Percentiles rank a stretch among this genome's conserved stretches.
These are phyloP conservation scores for Cystobasidium pallidum DNA, from an alignment of 1,284 basidiomycete species.

Conservation along the genomic window DNA sequence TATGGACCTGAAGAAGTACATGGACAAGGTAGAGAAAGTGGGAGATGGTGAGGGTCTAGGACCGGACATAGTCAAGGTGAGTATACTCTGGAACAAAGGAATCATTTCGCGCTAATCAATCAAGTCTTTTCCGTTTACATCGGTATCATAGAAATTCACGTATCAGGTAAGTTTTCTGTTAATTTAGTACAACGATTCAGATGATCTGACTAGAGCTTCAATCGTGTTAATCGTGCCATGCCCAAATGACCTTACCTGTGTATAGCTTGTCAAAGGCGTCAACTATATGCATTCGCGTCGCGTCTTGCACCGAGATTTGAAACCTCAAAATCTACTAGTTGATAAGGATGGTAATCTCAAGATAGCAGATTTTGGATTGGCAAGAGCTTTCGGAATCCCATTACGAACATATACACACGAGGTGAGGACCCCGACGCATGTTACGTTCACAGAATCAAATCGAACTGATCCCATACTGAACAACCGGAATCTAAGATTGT, in stretches of 20 bases:
- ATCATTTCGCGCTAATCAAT: background rate
- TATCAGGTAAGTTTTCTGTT: constrained; percentile 20
- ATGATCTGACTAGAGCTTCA: background rate
- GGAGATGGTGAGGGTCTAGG: constrained; percentile 63
- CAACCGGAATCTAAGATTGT: constrained; percentile 84
- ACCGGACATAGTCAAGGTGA: constrained; percentile 63
- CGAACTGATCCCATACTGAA: constrained; percentile 18
- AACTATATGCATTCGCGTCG: constrained; percentile 95
- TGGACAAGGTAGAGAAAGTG: constrained; percentile 65
- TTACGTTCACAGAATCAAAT: background rate
- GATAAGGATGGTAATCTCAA: constrained; percentile 88
- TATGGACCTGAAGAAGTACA: constrained; percentile 93
- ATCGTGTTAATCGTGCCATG: too few relatives aligned
- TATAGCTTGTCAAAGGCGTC: constrained; percentile 79
- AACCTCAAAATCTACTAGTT: constrained; percentile 96
- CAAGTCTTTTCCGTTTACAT: background rate
- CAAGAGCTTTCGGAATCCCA: constrained; percentile 95
- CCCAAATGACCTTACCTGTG: too few relatives aligned
- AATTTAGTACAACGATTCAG: background rate
- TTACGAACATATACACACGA: constrained; percentile 98
- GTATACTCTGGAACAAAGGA: background rate
- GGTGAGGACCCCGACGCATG: too few relatives aligned
- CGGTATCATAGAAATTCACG: constrained; percentile 19
- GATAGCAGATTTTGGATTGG: constrained; percentile 94
- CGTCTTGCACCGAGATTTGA: constrained; percentile 94